Conservation (phyloP, 495 filamentous ascomycete genomes). For the Tetracladium marchalianum region DNA sequence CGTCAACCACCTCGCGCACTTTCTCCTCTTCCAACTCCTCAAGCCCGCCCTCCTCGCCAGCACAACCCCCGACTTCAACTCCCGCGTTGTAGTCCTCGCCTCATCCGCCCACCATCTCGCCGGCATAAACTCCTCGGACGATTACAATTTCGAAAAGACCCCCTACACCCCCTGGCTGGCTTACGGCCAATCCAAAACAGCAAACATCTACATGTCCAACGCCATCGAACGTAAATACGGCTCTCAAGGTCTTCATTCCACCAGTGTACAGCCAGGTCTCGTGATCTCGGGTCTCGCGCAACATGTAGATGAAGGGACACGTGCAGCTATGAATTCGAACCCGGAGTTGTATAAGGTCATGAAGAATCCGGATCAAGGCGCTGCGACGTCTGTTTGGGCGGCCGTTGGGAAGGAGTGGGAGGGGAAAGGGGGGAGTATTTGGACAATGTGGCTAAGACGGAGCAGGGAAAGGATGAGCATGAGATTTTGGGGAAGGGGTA, state of each 20-base stretch:
- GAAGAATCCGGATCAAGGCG: constrained; percentile 25
- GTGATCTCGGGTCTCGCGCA: constrained; percentile 18
- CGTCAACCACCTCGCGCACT: constrained; percentile 62
- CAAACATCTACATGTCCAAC: constrained; percentile 39
- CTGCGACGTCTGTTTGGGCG: constrained; percentile 37
- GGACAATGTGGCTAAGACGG: constrained; percentile 9
- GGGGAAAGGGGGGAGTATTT: constrained; percentile 34
- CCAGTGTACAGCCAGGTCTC: constrained; percentile 31
- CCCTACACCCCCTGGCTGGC: constrained; percentile 24
- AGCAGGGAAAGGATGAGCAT: constrained; percentile 14
- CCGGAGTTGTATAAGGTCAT: background rate
- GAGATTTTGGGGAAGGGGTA: background rate
- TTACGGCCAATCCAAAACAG: constrained; percentile 41
- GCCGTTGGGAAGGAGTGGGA: constrained; percentile 25
- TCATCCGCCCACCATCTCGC: constrained; percentile 30
- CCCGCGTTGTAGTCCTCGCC: constrained; percentile 28
- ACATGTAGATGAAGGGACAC: constrained; percentile 11
- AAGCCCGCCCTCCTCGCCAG: constrained; percentile 48
- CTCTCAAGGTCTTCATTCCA: constrained; percentile 25
- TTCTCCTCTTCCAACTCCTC: constrained; percentile 52
- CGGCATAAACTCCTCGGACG: constrained; percentile 26
- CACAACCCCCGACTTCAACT: constrained; percentile 23
- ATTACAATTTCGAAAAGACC: constrained; percentile 33
- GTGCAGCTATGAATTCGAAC: too few species aligned
- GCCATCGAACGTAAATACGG: constrained; percentile 33